These are phyloP conservation scores for Aspergillus sclerotialis DNA, from an alignment of 2,329 filamentous ascomycete genomes.

Conservation along the genomic window DNA sequence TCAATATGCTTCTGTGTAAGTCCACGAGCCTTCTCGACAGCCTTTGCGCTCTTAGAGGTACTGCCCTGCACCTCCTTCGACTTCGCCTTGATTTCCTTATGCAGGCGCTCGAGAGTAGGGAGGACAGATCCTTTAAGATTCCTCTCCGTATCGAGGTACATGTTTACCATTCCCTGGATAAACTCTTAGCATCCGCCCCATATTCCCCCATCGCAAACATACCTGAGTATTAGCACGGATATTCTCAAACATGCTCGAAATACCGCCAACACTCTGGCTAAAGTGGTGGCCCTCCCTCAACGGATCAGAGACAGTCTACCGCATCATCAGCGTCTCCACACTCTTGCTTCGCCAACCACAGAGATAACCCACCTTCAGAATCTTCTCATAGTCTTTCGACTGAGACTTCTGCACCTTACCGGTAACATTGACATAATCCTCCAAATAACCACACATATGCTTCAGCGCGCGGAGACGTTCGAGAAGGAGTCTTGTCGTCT, in stretches of 20 bases:
- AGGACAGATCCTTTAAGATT: constrained; percentile 78
- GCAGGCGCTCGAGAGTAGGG: constrained; percentile 81
- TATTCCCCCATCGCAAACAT: constrained; percentile 9
- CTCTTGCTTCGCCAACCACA: not conserved
- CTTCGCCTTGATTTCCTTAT: constrained; percentile 96
- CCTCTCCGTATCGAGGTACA: constrained; percentile 86
- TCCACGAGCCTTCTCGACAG: constrained; percentile 81
- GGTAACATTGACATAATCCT: constrained; percentile 78
- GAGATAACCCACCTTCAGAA: constrained; percentile 61
- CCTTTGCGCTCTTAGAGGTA: constrained; percentile 76
- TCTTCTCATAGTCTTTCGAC: constrained; percentile 91
- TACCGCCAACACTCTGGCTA: constrained; percentile 76
- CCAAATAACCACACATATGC: constrained; percentile 82
- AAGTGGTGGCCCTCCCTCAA: constrained; percentile 90
- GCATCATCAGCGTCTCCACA: constrained; percentile 5
- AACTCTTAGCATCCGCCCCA: not conserved
- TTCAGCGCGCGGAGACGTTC: constrained; percentile 94
- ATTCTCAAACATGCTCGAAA: constrained; percentile 89
- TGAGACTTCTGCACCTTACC: constrained; percentile 81
- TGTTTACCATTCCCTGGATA: constrained; percentile 69
- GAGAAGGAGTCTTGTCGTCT: constrained; percentile 73
- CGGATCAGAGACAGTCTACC: constrained; percentile 72
- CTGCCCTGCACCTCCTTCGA: constrained; percentile 79
- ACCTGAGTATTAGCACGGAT: constrained; percentile 82
- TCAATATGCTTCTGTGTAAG: constrained; percentile 94